Conservation (phyloP, 129 eudicot species). For the Centaurea solstitialis region DNA sequence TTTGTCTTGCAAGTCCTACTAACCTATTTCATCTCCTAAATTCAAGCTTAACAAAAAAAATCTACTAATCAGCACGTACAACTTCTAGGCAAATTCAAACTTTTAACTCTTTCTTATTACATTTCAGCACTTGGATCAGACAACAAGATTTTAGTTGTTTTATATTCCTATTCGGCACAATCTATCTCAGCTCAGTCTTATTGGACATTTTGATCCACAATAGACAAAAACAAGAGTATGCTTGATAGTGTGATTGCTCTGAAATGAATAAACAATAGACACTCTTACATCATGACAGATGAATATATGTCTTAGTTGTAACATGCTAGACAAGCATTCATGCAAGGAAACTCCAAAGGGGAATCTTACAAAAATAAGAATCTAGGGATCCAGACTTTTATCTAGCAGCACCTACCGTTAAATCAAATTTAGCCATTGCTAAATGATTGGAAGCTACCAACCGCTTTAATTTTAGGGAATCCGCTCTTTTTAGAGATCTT, state of each 20-base stretch:
- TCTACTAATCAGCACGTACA: not conserved
- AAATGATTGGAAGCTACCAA: constrained; percentile 91
- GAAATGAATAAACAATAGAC: not conserved
- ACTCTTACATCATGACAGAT: not conserved
- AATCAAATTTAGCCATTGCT: constrained; percentile 81
- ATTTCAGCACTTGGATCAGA: not conserved
- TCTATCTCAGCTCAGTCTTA: not conserved
- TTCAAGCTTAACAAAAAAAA: not conserved
- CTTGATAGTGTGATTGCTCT: not conserved
- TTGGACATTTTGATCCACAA: not conserved
- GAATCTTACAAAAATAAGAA: not conserved
- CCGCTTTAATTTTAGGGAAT: constrained; percentile 66
- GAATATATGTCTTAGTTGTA: no score
- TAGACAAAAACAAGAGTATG: not conserved
- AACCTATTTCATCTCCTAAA: not conserved
- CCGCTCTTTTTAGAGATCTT: constrained; percentile 86
- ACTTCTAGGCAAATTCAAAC: not conserved
- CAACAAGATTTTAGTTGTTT: not conserved
- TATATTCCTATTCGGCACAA: not conserved
- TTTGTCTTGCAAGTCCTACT: not conserved
- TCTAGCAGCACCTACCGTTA: constrained; percentile 48
- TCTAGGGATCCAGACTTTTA: constrained; percentile 3
- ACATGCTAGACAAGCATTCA: not conserved
- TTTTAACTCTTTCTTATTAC: not conserved
- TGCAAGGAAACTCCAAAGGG: not conserved